Evolutionary conservation across 306 rosid genomes (phyloP), one percentile per base, ranked within the genome.

Genomic region (Dryas drummondii): DNA sequence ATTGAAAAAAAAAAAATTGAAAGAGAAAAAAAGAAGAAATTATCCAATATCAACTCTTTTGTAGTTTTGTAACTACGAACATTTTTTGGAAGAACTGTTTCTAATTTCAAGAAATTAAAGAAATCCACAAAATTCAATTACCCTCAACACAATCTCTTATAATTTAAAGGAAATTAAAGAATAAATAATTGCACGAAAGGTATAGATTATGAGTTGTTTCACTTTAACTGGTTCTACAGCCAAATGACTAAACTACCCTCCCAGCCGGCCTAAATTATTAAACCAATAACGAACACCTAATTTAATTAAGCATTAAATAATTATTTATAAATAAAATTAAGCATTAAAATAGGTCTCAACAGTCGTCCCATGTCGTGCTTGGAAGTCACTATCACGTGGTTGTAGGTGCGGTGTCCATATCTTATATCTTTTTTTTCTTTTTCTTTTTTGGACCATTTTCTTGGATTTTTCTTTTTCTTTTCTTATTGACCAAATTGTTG

Each of bases 351-450:
- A 63, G 27, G 37, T 55, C 26, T 42, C 52, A 68, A 72, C 73
- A 22, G 55, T 47, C 32, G 7, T 40, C 14, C 74, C 68, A 71
- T 27, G 14, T 47, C 55, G 70, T 69, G 82, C 77, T 78, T 66
- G 69, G 78, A 78, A 57, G 83, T 81, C 82, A 37, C 55, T 14
- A 46, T 88, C 93, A 83, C 86, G 87, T 80, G 91, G 88, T 12
- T 70, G 82, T 55, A 68, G 85, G 68, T 81, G 82, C 81, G 54
- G 83, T 49, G 68, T 76, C 50, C 66, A 56, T 37, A n/a, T 75
- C 68, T 53, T 73, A 17, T 53, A 32, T 73, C 17, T 53, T 13
- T 55, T 72, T 71, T 47, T 26, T n/a, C 17, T 46, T 27, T 49
- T 62, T 40, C 46, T 22, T 48, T 14, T 77, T 2, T 41, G 75